Base-by-base conservation (phyloP, 305 asterid genomes). In the Fraxinus ornus region DNA sequence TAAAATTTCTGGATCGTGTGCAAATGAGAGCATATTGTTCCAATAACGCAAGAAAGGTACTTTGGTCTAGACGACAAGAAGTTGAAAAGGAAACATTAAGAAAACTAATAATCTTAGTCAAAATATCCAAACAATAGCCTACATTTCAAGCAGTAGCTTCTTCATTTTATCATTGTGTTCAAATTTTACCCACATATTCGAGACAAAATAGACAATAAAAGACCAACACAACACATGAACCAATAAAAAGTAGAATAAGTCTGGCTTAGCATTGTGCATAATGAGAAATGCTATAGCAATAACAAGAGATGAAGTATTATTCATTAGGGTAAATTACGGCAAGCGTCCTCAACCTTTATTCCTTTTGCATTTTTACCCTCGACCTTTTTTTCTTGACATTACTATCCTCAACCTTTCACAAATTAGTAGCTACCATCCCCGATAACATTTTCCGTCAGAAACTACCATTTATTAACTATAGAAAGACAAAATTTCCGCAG, bases 91-190 rank as follows among this genome's bases (percentile, higher is more conserved):
- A 70, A 32, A 70, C 76, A 15, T 32, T 33, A 71, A 5, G 76
- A 33, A 71, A 71, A 71, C 47, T 71, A 33, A 71, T 71, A 71
- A 71, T 2, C 6, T 17, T 32, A 32, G 76, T 30, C 26, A 17
- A 33, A 71, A 71, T 21, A 71, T 33, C 76, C 10, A 32, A 71
- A 71, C 76, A 71, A 71, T 33, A 71, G 44, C 22, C 26, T 32
- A 33, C 76, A 71, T 71, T 24, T 71, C 76, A 71, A 71, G 76
- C 33, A 71, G 26, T 71, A 13, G 44, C 76, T 33, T 32, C 76
- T 71, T 33, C 47, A 71, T n/a, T 71, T 30, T 71, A 15, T 71
- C 76, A 71, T 17, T 4, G 21, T 32, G 6, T 71, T 71, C 76
- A 32, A 41, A 71, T 71, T 71, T 32, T 33, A 32, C 41, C 41